Conservation (phyloP, 176 grass and related monocot species). For the Metroxylon sagu region DNA sequence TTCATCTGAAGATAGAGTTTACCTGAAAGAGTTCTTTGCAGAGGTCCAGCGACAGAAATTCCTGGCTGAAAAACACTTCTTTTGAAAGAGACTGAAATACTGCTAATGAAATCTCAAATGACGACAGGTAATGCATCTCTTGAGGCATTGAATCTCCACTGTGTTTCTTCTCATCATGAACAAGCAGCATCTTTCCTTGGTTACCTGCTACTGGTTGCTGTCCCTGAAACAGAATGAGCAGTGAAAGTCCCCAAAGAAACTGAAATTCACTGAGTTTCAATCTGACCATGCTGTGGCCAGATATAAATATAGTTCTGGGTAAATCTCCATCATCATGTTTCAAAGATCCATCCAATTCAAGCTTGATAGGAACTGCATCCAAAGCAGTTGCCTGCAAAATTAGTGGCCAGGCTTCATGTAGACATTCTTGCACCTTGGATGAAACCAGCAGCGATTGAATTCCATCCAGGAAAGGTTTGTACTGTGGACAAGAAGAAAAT, state of each 20-base stretch:
- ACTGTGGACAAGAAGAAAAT: conserved; percentile 30
- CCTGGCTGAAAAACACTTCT: conserved; percentile 62
- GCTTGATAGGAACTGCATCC: conserved; percentile 56
- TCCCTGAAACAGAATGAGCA: conserved; percentile 63
- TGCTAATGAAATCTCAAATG: conserved; percentile 44
- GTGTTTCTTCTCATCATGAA: conserved; percentile 20
- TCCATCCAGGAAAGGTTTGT: conserved; percentile 95
- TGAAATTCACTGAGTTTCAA: conserved; percentile 61
- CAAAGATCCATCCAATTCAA: conserved; percentile 34
- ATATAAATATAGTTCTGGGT: conserved; percentile 32
- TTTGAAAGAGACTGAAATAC: conserved; percentile 61
- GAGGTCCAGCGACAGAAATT: conserved; percentile 49
- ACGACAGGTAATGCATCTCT: conserved; percentile 36
- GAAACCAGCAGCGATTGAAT: conserved; percentile 84
- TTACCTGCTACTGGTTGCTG: conserved; percentile 22
- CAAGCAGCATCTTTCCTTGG: conserved; percentile 34
- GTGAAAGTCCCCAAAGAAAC: conserved; percentile 73
- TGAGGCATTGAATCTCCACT: conserved; percentile 29
- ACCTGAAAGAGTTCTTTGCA: conserved; percentile 85
- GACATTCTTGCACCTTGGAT: conserved; percentile 70
- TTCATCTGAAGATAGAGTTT: conserved; percentile 1
- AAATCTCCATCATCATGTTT: conserved; percentile 22
- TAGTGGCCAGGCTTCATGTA: conserved; percentile 72
- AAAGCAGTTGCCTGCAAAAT: conserved; percentile 76
- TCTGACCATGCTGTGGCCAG: conserved; percentile 73